Evolutionary conservation across 23 red algal genomes (phyloP).

Genomic region (Gracilariopsis chorda): DNA sequence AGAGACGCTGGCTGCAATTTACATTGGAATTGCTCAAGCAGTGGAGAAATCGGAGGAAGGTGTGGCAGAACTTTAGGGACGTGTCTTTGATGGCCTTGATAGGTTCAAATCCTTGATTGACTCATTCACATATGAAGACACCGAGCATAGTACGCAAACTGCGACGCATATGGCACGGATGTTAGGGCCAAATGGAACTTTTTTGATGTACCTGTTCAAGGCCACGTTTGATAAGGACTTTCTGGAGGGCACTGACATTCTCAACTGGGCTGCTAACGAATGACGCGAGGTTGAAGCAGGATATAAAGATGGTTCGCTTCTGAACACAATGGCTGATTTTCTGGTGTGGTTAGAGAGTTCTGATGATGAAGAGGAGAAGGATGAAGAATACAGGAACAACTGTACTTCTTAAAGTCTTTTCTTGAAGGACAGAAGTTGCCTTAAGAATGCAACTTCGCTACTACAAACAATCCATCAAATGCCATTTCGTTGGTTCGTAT

Average conservation of each 20-base stretch:
- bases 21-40: neutral
- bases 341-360: constrained; percentile 66
- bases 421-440: too few relatives aligned
- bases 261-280: constrained; percentile 40
- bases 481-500: too few relatives aligned
- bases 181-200: neutral
- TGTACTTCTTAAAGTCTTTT: neutral
- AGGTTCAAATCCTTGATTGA: neutral
- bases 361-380: constrained; percentile 62
- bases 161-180: neutral
- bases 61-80: constrained; percentile 11
- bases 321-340: constrained; percentile 20
- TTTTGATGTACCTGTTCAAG: constrained; percentile 57
- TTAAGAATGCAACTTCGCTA: too few relatives aligned
- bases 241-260: constrained; percentile 43
- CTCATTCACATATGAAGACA: constrained; percentile 27
- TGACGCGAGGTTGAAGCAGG: neutral
- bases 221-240: constrained; percentile 59
- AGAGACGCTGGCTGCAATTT: constrained; percentile 24
- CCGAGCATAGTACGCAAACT: neutral
- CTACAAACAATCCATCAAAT: too few relatives aligned
- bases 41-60: constrained; percentile 2
- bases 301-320: neutral
- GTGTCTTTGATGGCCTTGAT: constrained; percentile 1
- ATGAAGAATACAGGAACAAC: neutral